Base-by-base conservation (phyloP, 208 protist genomes). In the Polymyxa betae region DNA sequence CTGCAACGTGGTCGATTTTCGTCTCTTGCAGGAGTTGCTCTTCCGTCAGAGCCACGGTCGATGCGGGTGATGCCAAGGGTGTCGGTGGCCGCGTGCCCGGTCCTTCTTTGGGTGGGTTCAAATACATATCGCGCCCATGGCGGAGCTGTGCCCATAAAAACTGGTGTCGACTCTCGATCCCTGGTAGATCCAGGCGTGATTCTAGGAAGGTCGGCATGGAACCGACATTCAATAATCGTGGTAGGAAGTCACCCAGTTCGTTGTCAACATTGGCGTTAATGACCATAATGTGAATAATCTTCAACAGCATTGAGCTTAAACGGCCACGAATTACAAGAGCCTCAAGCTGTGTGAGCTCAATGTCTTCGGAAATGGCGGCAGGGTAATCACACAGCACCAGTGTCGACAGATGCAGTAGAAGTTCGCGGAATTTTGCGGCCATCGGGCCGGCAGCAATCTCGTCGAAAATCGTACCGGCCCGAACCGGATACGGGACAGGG, bases 1-100 rank as follows among this genome's bases (percentile, higher is more conserved):
- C 72, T 35, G 72, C 72, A 20, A 82, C 72, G 35, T 82, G 72
- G n/a, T 82, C 72, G n/a, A 82, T 43, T 43, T 82, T 82, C 5
- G 40, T 43, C n/a, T 82, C 72, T 35, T 82, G 72, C 5, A 43
- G 12, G 12, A 35, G 10, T 43, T 82, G 72, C 72, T 82, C 72
- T 35, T 35, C 72, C 16, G 16, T 35, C n/a, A 82, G 16, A 35
- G 72, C 16, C 72, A n/a, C 35, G 16, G 72, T 16, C n/a, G 72
- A 5, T 20, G 35, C 35, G 16, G 72, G 72, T 20, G 16, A 40
- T n/a, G 72, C 12, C 5, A 35, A n/a, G 72, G n/a, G 16, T 5
- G 12, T 60, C 24, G 49, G 49, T 24, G 49, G 49, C 5, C 12
- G 12, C 72, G 72, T 20, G 12, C 16, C 5, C 35, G 72, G 72